Evolutionary conservation across 2,329 filamentous ascomycete genomes (phyloP), one percentile per base, ranked within the genome.

Genomic region (Fusarium penzigii): DNA sequence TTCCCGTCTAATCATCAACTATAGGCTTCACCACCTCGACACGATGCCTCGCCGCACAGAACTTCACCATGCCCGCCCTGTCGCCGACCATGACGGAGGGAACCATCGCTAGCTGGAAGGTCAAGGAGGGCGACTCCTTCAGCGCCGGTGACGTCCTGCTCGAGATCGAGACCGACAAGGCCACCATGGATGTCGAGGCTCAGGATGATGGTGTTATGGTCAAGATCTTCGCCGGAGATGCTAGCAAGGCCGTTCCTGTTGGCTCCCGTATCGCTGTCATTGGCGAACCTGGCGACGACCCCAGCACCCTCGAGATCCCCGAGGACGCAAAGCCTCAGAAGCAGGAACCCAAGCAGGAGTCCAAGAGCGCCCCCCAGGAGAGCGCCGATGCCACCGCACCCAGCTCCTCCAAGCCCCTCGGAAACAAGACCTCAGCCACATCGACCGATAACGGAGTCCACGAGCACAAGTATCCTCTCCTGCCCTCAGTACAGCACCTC

Each of bases 61-160:
- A 92, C 74, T 92, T 95, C 75, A 89, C 86, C 49, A 96, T 96
- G 92, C 91, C 91, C 25, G 91, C 91, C 39, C 82, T 96, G 58
- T 95, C 90, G 56, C 91, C 91, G 50, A 96, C 91, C 51, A 96
- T 96, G 91, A 96, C 90, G 57, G 91, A 96, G 74, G 91, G 91
- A 56, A 94, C 91, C 73, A 95, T 96, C 67, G 83, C 89, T 44
- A 83, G 75, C 56, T 96, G 91, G 91, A 88, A 86, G 72, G 82
- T 95, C 66, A 93, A 93, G 73, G 91, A 95, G 76, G 91, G 90
- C 69, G 89, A 94, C 63, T 81, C 84, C 46, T 96, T 91, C 72
- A 79, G 83, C 45, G 88, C 90, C 52, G 91, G 91, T 62, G 91
- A 96, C 71, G 90, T 96, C 32, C 80, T 96, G 46, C 84, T 96